Percentiles rank a stretch among this genome's conserved stretches.
Evolutionary conservation across 2,329 filamentous ascomycete species (phyloP).

Genomic region (Fusarium lateritium): DNA sequence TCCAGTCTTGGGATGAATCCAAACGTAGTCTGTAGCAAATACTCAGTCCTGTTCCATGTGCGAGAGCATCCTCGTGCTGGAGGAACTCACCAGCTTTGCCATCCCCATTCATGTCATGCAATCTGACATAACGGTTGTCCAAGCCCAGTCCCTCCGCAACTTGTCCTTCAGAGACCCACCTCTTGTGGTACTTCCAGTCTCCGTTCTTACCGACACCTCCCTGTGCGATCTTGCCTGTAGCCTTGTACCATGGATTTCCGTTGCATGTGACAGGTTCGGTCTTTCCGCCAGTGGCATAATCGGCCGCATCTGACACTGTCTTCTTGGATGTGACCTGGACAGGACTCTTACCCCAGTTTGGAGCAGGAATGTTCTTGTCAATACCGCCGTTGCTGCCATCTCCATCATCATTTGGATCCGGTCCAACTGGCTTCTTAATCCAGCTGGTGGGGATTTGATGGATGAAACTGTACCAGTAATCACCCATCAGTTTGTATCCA

Average conservation of each 20-base stretch:
- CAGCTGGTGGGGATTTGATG: slow-evolving; percentile 41
- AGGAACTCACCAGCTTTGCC: slow-evolving; percentile 17
- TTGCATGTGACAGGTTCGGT: background rate
- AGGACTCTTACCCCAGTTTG: slow-evolving; percentile 1
- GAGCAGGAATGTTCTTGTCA: slow-evolving; percentile 11
- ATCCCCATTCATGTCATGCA: slow-evolving; percentile 26
- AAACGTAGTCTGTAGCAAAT: slow-evolving; percentile 4
- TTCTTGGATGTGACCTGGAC: slow-evolving; percentile 8
- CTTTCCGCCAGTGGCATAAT: background rate
- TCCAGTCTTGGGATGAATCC: slow-evolving; percentile 8
- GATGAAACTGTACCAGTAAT: slow-evolving; percentile 47
- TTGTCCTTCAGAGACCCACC: slow-evolving; percentile 2
- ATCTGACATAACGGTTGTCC: slow-evolving; percentile 7
- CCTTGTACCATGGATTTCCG: slow-evolving; percentile 1
- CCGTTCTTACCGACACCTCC: slow-evolving; percentile 9
- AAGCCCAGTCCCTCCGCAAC: slow-evolving; percentile 19
- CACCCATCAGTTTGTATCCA: slow-evolving; percentile 36
- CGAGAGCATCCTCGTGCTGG: too few relatives aligned
- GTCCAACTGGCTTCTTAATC: slow-evolving; percentile 35
- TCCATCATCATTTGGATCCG: slow-evolving; percentile 6
- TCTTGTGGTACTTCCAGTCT: slow-evolving; percentile 20
- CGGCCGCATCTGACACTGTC: background rate
- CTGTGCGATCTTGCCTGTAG: slow-evolving; percentile 5
- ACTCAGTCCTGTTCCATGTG: too few relatives aligned
- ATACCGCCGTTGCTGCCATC: slow-evolving; percentile 8